Conservation (phyloP, 2,329 filamentous ascomycete species). For the Furcasterigmium sp. region DNA sequence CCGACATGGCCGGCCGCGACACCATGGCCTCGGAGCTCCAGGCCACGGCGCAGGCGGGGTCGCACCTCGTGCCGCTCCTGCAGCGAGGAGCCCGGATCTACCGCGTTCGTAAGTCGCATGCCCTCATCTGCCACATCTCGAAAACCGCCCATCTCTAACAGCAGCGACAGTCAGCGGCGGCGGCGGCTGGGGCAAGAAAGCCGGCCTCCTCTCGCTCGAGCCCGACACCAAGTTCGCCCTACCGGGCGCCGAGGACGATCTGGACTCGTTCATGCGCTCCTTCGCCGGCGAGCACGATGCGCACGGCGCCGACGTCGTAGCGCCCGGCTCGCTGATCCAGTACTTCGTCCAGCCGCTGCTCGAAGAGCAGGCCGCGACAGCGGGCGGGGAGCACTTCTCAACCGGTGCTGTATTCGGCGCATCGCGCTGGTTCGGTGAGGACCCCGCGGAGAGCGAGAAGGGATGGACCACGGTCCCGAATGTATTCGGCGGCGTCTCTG, state of each 20-base stretch:
- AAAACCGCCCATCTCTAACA: neutral
- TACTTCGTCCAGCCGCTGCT: constrained; percentile 49
- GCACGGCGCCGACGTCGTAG: constrained; percentile 48
- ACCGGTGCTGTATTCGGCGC: constrained; percentile 2
- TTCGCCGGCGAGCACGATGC: constrained; percentile 16
- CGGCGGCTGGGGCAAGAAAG: constrained; percentile 78
- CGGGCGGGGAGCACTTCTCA: constrained; percentile 16
- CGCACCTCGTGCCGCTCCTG: constrained; percentile 2
- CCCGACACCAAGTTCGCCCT: constrained; percentile 54
- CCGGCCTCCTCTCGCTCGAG: constrained; percentile 73
- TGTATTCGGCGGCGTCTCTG: constrained; percentile 60
- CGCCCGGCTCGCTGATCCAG: constrained; percentile 59
- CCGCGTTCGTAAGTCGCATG: constrained; percentile 33
- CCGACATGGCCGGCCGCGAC: constrained; percentile 11
- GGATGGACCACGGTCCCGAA: constrained; percentile 19
- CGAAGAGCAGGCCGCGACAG: constrained; percentile 4
- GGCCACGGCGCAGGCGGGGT: neutral
- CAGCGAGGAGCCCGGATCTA: constrained; percentile 30
- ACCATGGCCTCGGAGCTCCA: neutral
- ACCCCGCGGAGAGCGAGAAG: constrained; percentile 3
- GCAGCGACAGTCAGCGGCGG: constrained; percentile 62
- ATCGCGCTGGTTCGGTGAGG: neutral
- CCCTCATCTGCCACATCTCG: neutral
- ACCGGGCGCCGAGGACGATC: constrained; percentile 40
- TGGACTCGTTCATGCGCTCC: constrained; percentile 45